phyloP scores from a whole-genome alignment of 495 filamentous ascomycete species.

The Apiosordaria backusii region DNA sequence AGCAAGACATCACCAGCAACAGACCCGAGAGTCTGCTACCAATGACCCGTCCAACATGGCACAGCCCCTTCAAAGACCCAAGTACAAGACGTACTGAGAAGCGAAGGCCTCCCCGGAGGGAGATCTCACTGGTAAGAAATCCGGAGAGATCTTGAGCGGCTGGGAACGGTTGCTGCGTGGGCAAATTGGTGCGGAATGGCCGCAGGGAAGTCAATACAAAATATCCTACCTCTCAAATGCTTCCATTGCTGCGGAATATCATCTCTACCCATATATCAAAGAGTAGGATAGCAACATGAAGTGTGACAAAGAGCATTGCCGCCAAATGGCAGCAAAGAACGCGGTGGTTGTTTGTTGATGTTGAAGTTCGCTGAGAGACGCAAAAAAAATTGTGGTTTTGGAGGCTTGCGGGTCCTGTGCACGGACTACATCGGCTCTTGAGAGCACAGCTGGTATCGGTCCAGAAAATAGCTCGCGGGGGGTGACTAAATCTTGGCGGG shows the following conservation, averaged over 20 bases:
- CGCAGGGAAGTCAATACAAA: too few species aligned
- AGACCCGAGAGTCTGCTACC: not conserved
- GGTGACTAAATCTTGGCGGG: too few species aligned
- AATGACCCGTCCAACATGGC: slow-evolving; percentile 22
- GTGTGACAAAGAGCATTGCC: not conserved
- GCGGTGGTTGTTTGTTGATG: not conserved
- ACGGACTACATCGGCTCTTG: not conserved
- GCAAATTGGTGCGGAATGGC: too few species aligned
- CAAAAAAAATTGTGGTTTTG: not conserved
- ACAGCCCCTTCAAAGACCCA: slow-evolving; percentile 45
- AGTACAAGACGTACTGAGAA: slow-evolving; percentile 48
- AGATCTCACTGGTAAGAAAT: slow-evolving; percentile 6
- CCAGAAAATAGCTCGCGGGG: too few species aligned
- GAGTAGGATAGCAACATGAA: not conserved
- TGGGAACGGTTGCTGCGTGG: not conserved
- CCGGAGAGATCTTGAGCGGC: slow-evolving; percentile 5
- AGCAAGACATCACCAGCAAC: slow-evolving; percentile 20
- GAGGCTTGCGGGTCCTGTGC: not conserved
- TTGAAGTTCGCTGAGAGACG: not conserved
- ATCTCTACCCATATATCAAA: not conserved
- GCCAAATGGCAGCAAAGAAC: not conserved
- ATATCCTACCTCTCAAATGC: not conserved
- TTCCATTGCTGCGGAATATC: not conserved
- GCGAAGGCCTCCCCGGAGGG: slow-evolving; percentile 44
- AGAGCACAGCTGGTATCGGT: not conserved